phyloP scores from a whole-genome alignment of 2,329 filamentous ascomycete genomes.

The Scedosporium boydii region DNA sequence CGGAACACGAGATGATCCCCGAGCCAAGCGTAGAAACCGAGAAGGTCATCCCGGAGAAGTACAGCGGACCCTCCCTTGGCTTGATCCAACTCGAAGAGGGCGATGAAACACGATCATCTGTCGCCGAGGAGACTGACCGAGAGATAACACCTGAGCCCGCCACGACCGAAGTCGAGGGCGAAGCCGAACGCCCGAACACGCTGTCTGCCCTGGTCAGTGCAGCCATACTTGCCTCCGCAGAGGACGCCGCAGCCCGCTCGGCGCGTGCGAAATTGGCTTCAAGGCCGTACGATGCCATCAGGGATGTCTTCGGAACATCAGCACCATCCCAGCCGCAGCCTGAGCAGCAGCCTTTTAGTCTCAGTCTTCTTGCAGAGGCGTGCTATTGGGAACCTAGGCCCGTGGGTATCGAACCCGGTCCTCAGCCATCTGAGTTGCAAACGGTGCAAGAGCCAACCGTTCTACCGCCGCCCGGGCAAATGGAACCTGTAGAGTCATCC shows the following conservation, averaged over 20 bases:
- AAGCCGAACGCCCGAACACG: neutral
- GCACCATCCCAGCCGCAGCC: constrained; percentile 16
- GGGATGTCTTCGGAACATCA: constrained; percentile 26
- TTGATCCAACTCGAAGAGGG: neutral
- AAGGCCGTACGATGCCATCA: constrained; percentile 20
- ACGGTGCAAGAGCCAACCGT: neutral
- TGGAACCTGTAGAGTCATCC: neutral
- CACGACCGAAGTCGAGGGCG: neutral
- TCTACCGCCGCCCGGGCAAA: neutral
- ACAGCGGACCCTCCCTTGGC: constrained; percentile 8
- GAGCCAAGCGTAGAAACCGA: constrained; percentile 15
- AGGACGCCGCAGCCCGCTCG: neutral
- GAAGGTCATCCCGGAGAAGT: constrained; percentile 4
- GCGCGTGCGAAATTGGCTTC: constrained; percentile 4
- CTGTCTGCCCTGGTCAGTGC: constrained; percentile 4
- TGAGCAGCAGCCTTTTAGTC: constrained; percentile 16
- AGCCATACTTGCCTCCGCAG: constrained; percentile 6
- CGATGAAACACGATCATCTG: neutral
- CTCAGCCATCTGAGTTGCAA: neutral
- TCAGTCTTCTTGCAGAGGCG: constrained; percentile 7
- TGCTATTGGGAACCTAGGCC: neutral
- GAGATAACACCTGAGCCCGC: neutral
- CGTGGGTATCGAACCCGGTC: too few species aligned
- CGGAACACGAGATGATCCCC: constrained; percentile 16
- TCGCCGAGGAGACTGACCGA: neutral